Base-by-base conservation (phyloP, 257 asterid genomes). In the Cruciata laevipes region DNA sequence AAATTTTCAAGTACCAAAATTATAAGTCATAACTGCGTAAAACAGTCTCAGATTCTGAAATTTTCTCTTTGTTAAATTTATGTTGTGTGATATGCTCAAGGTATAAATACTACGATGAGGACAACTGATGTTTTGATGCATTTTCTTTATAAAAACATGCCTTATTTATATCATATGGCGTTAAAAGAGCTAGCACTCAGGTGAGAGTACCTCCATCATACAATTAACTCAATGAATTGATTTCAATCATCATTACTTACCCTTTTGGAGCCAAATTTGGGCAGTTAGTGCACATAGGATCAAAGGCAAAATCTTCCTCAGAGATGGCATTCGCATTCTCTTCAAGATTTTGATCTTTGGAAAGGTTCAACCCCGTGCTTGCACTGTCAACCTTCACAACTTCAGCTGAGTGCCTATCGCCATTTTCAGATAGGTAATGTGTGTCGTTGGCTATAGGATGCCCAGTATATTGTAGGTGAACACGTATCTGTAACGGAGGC, bases 201-300 rank as follows among this genome's bases (percentile, higher is more conserved):
- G 21, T 61, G 65, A 31, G 20, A 25, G 32, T 17, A 32, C 44
- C 44, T 61, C 44, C 35, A 61, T 31, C 47, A 1, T 17, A 27
- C 66, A 61, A 61, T 14, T 38, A 31, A 14, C 65, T 17, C 7
- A 16, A 71, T 27, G 40, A 7, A 52, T 32, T 37, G 59, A 17
- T 31, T 27, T 11, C 4, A 25, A 69, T 60, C 10, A 47, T 30
- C 27, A 23, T 20, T 75, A 71, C 85, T 80, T 78, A 93, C 99
- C 97, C 96, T 79, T 80, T 78, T 49, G 99, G 99, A 65, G 88
- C 96, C 80, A 94, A 75, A 76, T 85, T 59, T 53, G 97, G 99
- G 76, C 99, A 94, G 77, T 90, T 86, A 1, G 97, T 94, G 67
- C 97, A 94, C 97, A 88, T 81, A 17, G 97, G 97, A 79, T 90